phyloP scores from a whole-genome alignment of 2,329 filamentous ascomycete species.

The Saccharata proteae region DNA sequence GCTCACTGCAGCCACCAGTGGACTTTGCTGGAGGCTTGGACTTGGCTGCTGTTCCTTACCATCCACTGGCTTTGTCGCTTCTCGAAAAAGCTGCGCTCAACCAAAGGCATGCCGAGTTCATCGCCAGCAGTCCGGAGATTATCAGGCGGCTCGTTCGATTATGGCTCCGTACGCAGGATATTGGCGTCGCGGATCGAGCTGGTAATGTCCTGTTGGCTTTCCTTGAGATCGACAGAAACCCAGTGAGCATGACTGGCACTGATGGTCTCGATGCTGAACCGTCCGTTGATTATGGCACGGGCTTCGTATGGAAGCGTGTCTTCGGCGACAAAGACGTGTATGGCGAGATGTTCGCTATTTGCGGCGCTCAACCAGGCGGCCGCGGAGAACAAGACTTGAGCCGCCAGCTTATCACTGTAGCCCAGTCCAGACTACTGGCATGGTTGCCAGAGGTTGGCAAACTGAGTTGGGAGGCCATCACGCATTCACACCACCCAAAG shows the following conservation, averaged over 20 bases:
- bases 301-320: conserved; percentile 47
- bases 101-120: conserved; percentile 43
- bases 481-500: conserved; percentile 38
- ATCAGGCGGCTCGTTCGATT: conserved; percentile 43
- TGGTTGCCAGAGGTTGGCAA: conserved; percentile 42
- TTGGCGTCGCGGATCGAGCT: conserved; percentile 43
- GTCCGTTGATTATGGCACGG: conserved; percentile 16
- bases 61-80: conserved; percentile 43
- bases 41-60: conserved; percentile 37
- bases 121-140: conserved; percentile 44
- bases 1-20: conserved; percentile 25
- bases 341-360: conserved; percentile 42
- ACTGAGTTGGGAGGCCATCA: conserved; percentile 43
- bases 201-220: conserved; percentile 41
- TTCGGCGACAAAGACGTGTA: conserved; percentile 51
- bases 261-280: conserved; percentile 26
- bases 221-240: conserved; percentile 33
- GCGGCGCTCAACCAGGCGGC: conserved; percentile 31
- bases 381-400: conserved; percentile 25
- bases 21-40: conserved; percentile 44
- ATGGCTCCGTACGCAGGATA: conserved; percentile 46
- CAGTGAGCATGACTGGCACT: too few species aligned
- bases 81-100: conserved; percentile 42
- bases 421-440: conserved; percentile 48
- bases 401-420: conserved; percentile 44